phyloP scores from a whole-genome alignment of 805 yeast genomes.

The Candida pseudofarinosa region DNA sequence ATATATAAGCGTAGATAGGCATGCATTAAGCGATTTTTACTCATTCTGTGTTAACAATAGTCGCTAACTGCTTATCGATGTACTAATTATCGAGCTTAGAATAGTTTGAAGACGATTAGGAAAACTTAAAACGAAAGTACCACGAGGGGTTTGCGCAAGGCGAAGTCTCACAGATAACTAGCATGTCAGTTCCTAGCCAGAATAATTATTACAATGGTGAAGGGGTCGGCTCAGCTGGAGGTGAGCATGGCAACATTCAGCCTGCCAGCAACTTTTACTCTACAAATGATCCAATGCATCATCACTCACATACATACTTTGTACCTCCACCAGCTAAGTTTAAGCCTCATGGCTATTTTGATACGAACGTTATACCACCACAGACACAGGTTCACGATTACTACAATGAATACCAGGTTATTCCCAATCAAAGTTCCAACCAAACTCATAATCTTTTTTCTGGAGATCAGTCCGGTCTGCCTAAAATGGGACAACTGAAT shows the following conservation, averaged over 20 bases:
- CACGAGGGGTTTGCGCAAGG: too few species aligned
- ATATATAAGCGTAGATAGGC: background rate
- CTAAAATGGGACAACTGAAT: background rate
- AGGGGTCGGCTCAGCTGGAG: conserved; percentile 4
- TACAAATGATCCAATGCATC: conserved; percentile 1
- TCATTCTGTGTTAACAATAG: too few species aligned
- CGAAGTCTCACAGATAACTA: too few species aligned
- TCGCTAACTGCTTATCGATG: background rate
- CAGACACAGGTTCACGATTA: conserved; percentile 3
- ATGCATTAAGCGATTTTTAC: too few species aligned
- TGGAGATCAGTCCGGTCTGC: background rate
- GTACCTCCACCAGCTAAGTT: conserved; percentile 1
- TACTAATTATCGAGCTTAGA: too few species aligned
- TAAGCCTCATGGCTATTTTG: conserved; percentile 5
- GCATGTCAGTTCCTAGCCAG: conserved; percentile 10
- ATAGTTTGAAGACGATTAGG: too few species aligned
- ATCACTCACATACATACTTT: background rate
- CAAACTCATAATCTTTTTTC: background rate
- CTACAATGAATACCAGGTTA: conserved; percentile 4
- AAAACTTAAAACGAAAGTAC: too few species aligned
- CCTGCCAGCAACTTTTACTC: background rate
- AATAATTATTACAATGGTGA: conserved; percentile 6
- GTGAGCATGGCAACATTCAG: conserved; percentile 1
- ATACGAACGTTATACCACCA: conserved; percentile 4
- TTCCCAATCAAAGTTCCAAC: conserved; percentile 2